Percentiles rank a stretch among this genome's conserved stretches.
phyloP scores from a whole-genome alignment of 1,284 basidiomycete genomes.

The Vanrija sp. region DNA sequence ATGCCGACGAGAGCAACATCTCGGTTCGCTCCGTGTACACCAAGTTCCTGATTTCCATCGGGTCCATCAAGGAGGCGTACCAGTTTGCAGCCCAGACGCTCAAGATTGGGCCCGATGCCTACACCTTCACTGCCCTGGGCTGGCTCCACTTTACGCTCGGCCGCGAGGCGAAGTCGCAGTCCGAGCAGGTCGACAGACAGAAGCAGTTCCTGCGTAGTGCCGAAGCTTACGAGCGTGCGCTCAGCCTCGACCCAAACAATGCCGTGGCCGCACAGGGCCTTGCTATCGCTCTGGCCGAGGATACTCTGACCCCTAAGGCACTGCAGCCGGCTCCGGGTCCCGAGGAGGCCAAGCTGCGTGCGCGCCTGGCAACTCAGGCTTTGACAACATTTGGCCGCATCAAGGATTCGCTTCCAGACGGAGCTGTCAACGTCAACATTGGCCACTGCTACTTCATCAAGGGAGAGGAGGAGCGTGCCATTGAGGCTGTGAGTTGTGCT shows the following conservation, averaged over 20 bases:
- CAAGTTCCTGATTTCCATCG: slow-evolving; percentile 67
- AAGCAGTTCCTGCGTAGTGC: slow-evolving; percentile 74
- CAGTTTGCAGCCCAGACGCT: slow-evolving; percentile 81
- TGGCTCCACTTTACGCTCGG: slow-evolving; percentile 79
- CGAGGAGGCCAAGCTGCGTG: slow-evolving; percentile 60
- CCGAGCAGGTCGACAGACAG: slow-evolving; percentile 65
- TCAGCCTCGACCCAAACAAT: slow-evolving; percentile 73
- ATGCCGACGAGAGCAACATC: slow-evolving; percentile 42
- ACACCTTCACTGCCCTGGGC: slow-evolving; percentile 80
- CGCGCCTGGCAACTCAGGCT: slow-evolving; percentile 73
- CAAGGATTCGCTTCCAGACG: slow-evolving; percentile 75
- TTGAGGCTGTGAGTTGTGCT: slow-evolving; percentile 74
- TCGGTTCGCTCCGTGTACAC: slow-evolving; percentile 67
- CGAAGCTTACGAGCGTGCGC: slow-evolving; percentile 84
- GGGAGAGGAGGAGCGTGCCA: slow-evolving; percentile 88
- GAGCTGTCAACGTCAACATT: slow-evolving; percentile 88
- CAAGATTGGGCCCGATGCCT: slow-evolving; percentile 80
- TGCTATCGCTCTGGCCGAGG: slow-evolving; percentile 86
- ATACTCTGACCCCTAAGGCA: slow-evolving; percentile 60
- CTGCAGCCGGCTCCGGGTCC: slow-evolving; percentile 33
- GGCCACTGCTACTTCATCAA: slow-evolving; percentile 87
- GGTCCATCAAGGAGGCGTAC: slow-evolving; percentile 62
- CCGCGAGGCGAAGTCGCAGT: slow-evolving; percentile 54
- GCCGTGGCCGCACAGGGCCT: slow-evolving; percentile 88
- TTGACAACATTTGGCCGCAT: slow-evolving; percentile 82